Conservation (phyloP, 2,329 filamentous ascomycete species). For the Fusarium sublunatum region DNA sequence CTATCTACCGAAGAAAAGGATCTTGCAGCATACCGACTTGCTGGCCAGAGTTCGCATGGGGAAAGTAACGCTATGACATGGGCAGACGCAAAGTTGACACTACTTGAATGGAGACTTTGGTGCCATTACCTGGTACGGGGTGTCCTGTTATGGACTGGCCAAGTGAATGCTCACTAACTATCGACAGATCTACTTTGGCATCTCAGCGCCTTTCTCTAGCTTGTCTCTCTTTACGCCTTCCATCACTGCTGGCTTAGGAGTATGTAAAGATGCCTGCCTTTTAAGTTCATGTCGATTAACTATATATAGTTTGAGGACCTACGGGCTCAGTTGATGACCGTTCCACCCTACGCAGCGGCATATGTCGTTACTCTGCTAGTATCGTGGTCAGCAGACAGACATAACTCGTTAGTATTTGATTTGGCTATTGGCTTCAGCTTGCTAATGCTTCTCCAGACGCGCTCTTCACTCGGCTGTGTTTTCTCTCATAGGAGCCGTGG, state of each 20-base stretch:
- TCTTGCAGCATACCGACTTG: slow-evolving; percentile 56
- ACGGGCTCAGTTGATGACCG: slow-evolving; percentile 69
- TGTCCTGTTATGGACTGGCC: background rate
- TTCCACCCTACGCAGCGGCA: slow-evolving; percentile 69
- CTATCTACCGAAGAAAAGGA: slow-evolving; percentile 67
- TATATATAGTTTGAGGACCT: slow-evolving; percentile 47
- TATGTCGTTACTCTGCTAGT: slow-evolving; percentile 55
- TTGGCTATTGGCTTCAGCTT: rapidly evolving
- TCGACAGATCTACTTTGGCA: slow-evolving; percentile 55
- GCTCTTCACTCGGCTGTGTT: slow-evolving; percentile 55
- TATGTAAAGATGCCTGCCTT: slow-evolving; percentile 6
- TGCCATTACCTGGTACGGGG: slow-evolving; percentile 64
- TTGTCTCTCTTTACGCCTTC: slow-evolving; percentile 69
- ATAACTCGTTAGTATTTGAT: slow-evolving; percentile 55
- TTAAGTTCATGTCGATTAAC: slow-evolving; percentile 17
- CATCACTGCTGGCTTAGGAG: slow-evolving; percentile 62
- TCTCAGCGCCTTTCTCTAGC: slow-evolving; percentile 65
- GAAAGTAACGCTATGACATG: slow-evolving; percentile 70
- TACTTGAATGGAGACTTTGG: slow-evolving; percentile 73
- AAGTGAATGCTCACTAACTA: background rate
- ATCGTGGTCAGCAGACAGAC: slow-evolving; percentile 69
- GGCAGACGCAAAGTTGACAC: slow-evolving; percentile 73
- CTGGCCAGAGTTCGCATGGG: slow-evolving; percentile 55
- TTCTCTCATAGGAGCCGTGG: slow-evolving; percentile 58
- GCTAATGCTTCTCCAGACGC: slow-evolving; percentile 35